Conservation (phyloP, 306 rosid genomes). For the Pterocarpus santalinus region DNA sequence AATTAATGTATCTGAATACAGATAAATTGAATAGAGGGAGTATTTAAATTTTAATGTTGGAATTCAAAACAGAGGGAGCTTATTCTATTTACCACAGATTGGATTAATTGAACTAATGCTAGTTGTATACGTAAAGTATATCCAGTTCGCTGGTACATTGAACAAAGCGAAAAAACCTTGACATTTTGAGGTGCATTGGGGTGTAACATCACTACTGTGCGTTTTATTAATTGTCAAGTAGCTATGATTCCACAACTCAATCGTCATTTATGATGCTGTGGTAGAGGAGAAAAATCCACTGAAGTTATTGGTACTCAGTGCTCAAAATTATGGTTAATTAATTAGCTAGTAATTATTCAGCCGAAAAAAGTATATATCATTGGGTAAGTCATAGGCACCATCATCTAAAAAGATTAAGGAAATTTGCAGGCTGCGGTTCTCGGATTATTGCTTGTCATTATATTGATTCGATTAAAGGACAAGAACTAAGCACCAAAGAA, state of each 20-base stretch:
- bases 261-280: conserved; percentile 39
- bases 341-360: background rate
- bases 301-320: background rate
- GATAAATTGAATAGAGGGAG: background rate
- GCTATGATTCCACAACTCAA: conserved; percentile 45
- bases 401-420: background rate
- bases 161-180: conserved; percentile 41
- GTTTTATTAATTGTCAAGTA: conserved; percentile 43
- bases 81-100: conserved; percentile 11
- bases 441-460: background rate
- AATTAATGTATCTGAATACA: too few relatives aligned
- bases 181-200: conserved; percentile 15
- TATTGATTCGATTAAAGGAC: background rate
- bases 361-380: background rate
- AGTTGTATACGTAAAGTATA: conserved; percentile 50
- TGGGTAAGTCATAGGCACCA: background rate
- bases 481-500: background rate
- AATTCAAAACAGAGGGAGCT: conserved; percentile 31
- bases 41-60: conserved; percentile 17
- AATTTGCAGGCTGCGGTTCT: background rate
- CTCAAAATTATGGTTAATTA: background rate
- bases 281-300: conserved; percentile 24
- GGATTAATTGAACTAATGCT: conserved; percentile 45
- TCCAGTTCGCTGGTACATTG: conserved; percentile 49
- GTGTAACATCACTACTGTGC: conserved; percentile 30